Evolutionary conservation across 2,329 filamentous ascomycete species (phyloP), one percentile per base, ranked within the genome.

Genomic region (Verticillium alfalfae): DNA sequence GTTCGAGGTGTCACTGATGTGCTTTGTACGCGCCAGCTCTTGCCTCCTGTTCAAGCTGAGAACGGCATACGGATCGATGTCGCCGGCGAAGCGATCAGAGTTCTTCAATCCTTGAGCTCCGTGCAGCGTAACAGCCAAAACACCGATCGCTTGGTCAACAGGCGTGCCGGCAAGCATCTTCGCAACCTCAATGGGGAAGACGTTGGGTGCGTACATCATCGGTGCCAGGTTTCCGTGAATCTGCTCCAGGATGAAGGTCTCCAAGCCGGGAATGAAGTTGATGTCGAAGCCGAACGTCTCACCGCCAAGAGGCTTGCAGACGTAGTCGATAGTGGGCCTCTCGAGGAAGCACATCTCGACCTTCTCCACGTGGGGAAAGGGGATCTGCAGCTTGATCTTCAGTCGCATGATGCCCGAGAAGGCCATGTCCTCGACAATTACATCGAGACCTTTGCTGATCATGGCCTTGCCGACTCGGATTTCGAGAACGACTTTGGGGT

Each of bases 171-270:
- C 91, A 66, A 99, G 83, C 92, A 99, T 95, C 83, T 99, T 98
- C 68, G 95, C 95, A 61, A 99, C 92, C 72, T 99, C 95, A 67
- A 99, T 95, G 16, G 95, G 95, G 81, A 99, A 99, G 58, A 98
- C 93, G 69, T 99, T 97, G 9, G 95, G 95, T 41, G 88, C 89
- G 72, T 99, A 99, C 92, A 99, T 97, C 90, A 99, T 98, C 0
- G 95, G 96, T 2, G 87, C 90, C 58, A 99, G 79, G 71, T 94
- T 97, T 65, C 90, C 91, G 75, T 99, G 96, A 60, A 99, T 96
- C 78, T 96, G 92, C 69, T 99, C 95, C 72, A 91, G 88, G 69
- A 99, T 99, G 76, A 99, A 99, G 61, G 76, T 85, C 75, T 98
- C 93, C 31, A 99, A 84, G 68, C 94, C 94, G 18, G 95, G 95